These are phyloP conservation scores for Phaffia rhodozyma DNA, from an alignment of 1,284 basidiomycete genomes.

Conservation along the genomic window DNA sequence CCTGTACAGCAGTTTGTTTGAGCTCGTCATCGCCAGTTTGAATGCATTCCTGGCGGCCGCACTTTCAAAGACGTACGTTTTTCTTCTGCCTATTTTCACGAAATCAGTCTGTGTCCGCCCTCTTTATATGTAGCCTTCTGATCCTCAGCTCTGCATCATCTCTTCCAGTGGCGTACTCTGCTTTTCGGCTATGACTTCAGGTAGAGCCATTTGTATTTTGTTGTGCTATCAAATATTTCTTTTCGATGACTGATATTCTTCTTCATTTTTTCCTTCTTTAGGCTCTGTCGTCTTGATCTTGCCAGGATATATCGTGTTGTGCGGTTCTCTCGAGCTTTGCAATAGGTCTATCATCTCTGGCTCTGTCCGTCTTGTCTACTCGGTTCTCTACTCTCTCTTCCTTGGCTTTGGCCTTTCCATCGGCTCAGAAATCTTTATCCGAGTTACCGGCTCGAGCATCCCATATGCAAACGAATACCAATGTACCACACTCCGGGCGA, in stretches of 20 bases:
- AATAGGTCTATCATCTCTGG: conserved; percentile 52
- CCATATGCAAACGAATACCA: conserved; percentile 48
- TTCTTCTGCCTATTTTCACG: too few relatives aligned
- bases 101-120: too few relatives aligned
- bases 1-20: conserved; percentile 74
- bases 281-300: conserved; percentile 19
- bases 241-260: background rate
- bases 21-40: conserved; percentile 68
- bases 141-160: conserved; percentile 28
- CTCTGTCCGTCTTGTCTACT: conserved; percentile 73
- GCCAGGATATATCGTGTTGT: conserved; percentile 64
- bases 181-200: conserved; percentile 70
- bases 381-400: conserved; percentile 63
- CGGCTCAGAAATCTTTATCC: conserved; percentile 54
- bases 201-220: conserved; percentile 26
- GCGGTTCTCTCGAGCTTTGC: conserved; percentile 57
- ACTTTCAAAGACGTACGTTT: too few relatives aligned
- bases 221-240: background rate
- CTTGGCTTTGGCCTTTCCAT: conserved; percentile 74
- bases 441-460: conserved; percentile 42
- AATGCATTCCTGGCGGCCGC: conserved; percentile 69
- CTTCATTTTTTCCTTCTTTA: too few relatives aligned
- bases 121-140: too few relatives aligned
- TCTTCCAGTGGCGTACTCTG: conserved; percentile 62
- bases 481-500: conserved; percentile 47